These are phyloP conservation scores for Streptanthus diversifolius DNA, from an alignment of 345 rosid genomes.

Conservation along the genomic window DNA sequence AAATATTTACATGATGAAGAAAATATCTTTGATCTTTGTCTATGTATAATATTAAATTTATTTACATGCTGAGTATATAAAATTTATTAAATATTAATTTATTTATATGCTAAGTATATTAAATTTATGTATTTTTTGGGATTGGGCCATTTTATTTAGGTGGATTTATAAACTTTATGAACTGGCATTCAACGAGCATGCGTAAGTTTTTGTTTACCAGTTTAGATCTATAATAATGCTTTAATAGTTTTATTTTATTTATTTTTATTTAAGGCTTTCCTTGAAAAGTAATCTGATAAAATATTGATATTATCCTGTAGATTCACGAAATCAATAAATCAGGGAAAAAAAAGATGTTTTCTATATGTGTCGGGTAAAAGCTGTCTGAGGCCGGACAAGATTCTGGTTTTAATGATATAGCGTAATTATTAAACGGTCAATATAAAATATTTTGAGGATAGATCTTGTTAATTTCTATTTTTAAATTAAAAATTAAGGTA, in stretches of 20 bases:
- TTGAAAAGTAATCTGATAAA: no score
- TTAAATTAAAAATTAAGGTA: neutral
- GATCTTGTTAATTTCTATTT: neutral
- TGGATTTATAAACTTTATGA: neutral
- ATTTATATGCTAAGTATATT: no score
- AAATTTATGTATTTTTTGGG: no score
- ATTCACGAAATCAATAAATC: neutral
- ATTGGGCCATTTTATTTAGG: neutral
- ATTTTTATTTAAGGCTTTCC: no score
- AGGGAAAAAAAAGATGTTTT: neutral
- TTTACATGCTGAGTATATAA: no score
- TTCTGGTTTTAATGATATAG: conserved; percentile 26
- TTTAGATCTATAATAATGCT: neutral
- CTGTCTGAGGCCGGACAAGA: conserved; percentile 8
- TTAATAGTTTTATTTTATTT: no score
- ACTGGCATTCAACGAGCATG: no score
- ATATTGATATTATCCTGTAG: neutral
- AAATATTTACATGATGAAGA: neutral
- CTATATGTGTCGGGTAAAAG: conserved; percentile 6
- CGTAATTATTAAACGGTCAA: neutral
- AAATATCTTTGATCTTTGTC: no score
- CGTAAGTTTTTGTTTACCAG: neutral
- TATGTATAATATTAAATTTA: no score
- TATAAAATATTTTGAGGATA: neutral
- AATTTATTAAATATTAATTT: no score